Evolutionary conservation across 768 basidiomycete genomes (phyloP).

Genomic region (Amanita muscaria): DNA sequence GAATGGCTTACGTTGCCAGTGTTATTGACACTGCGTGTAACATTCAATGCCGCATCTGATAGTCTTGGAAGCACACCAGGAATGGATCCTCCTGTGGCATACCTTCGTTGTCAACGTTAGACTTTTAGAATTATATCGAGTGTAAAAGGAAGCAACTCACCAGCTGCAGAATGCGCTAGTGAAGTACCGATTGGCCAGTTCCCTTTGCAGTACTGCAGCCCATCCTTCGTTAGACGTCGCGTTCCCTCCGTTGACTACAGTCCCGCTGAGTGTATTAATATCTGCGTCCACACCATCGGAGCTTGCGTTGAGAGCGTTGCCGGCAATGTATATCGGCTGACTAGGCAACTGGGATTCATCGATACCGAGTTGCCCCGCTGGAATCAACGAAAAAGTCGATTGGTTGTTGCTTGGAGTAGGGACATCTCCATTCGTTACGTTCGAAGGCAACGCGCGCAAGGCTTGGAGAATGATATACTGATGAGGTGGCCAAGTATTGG

Average conservation of each 20-base stretch:
- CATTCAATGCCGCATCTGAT: conserved; percentile 58
- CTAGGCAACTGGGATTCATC: conserved; percentile 60
- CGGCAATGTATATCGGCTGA: conserved; percentile 41
- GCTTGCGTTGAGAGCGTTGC: conserved; percentile 33
- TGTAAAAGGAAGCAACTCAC: conserved; percentile 30
- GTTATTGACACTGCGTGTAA: conserved; percentile 56
- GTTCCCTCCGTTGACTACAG: conserved; percentile 64
- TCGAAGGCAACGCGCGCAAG: conserved; percentile 62
- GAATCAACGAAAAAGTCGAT: conserved; percentile 62
- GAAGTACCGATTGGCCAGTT: conserved; percentile 81
- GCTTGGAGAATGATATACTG: conserved; percentile 77
- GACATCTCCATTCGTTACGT: conserved; percentile 51
- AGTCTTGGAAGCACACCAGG: conserved; percentile 59
- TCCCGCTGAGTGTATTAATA: conserved; percentile 43
- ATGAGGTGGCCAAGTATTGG: conserved; percentile 87
- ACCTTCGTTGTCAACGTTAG: conserved; percentile 37
- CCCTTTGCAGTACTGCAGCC: conserved; percentile 50
- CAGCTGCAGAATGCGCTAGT: conserved; percentile 83
- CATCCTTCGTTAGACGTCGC: conserved; percentile 52
- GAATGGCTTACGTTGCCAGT: conserved; percentile 59
- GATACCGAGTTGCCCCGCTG: conserved; percentile 73
- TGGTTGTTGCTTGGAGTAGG: conserved; percentile 40
- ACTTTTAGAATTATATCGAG: background rate
- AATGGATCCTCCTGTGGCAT: conserved; percentile 83
- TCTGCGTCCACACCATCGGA: conserved; percentile 48